Evolutionary conservation across 768 basidiomycete genomes (phyloP), one percentile per base, ranked within the genome.

Genomic region (Lactarius hengduanensis): DNA sequence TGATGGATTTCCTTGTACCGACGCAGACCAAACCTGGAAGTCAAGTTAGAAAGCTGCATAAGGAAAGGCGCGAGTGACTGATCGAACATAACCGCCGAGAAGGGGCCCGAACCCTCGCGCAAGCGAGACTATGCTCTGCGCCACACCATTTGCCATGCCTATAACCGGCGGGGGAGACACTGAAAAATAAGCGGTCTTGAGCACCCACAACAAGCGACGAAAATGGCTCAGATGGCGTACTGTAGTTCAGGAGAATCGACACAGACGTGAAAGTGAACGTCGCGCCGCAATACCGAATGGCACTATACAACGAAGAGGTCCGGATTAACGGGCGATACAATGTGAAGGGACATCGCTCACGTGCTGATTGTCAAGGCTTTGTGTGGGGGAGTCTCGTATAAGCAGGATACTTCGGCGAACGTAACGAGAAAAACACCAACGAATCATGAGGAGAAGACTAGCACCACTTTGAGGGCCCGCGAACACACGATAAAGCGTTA

Each of bases 51-150:
- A 28, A 20, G 28, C 41, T 13, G 4, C 3, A 57, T 18, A 64
- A 9, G 20, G 20, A 45, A 10, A 36, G 13, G 30, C 32, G 41
- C 50, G 50, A 40, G 34, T 79, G 30, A 32, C 86, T 74, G 28
- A 26, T 30, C 61, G 10, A 73, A 93, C 92, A 74, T 88, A 90
- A 54, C 92, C 92, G 57, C 92, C 92, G 20, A 93, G 79, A 47
- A 94, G 84, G 26, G 95, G 94, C 26, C 94, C 97, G 43, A 93
- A 73, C 78, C 95, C 97, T 47, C 97, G 85, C 4, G 96, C 93
- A 30, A 96, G 86, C 69, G 93, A 95, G 69, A 96, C 96, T 38
- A 94, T 91, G 73, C 93, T 95, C 77, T 99, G 97, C 0, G 95
- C 97, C 26, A 96, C 86, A 20, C 96, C 97, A 73, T 98, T 99